phyloP scores from a whole-genome alignment of 208 protist genomes.

The Acanthamoeba sp. region DNA sequence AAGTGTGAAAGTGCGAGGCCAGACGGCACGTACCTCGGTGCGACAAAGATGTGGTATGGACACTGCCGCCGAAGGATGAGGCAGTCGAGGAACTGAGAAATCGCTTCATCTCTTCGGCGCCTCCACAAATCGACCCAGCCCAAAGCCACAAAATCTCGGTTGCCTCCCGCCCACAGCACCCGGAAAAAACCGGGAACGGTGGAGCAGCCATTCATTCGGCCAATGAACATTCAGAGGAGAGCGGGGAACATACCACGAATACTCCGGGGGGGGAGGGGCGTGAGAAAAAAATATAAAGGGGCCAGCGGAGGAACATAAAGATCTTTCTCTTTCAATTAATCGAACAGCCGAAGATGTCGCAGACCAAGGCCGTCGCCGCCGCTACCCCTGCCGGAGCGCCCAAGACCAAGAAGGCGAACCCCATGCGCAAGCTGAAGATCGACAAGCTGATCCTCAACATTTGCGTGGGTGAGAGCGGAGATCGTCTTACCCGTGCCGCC shows the following conservation, averaged over 20 bases:
- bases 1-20: not conserved
- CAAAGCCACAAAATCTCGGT: not conserved
- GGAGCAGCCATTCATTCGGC: not conserved
- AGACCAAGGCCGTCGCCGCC: constrained; percentile 31
- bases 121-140: not conserved
- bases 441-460: constrained; percentile 99
- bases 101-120: not conserved
- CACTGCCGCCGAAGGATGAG: not conserved
- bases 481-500: constrained; percentile 98
- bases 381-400: not conserved
- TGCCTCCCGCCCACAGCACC: not conserved
- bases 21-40: not conserved
- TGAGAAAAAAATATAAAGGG: constrained; percentile 9
- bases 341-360: constrained; percentile 13
- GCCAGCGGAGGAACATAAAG: not conserved
- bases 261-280: not conserved
- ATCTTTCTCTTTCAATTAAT: not conserved
- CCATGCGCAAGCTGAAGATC: constrained; percentile 98
- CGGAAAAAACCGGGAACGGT: not conserved
- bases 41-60: not conserved
- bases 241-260: not conserved
- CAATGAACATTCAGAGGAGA: not conserved
- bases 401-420: constrained; percentile 93
- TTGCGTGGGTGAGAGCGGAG: constrained; percentile 99
- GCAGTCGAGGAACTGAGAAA: not conserved